Evolutionary conservation across 108 stramenopile genomes (phyloP).

Genomic region (Cyclostephanos tholiformis): DNA sequence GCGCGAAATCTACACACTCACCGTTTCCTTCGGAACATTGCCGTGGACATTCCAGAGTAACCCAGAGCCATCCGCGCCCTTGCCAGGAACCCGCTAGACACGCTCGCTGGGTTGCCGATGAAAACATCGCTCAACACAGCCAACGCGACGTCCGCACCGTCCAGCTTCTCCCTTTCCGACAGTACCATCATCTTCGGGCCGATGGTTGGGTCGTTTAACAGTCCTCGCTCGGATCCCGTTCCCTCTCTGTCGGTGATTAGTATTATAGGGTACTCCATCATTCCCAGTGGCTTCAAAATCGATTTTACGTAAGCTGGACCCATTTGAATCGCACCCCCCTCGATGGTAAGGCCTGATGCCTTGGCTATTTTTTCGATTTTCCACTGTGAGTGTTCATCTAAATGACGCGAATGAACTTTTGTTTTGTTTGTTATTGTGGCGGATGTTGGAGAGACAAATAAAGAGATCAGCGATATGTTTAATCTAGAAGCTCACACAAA

Average conservation of each 20-base stretch:
- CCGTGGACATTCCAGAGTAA: not conserved
- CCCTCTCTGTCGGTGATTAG: slow-evolving; percentile 23
- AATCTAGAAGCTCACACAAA: too few relatives aligned
- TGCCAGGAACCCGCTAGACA: slow-evolving; percentile 20
- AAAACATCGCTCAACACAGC: slow-evolving; percentile 27
- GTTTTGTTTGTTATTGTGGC: not conserved
- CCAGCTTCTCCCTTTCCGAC: not conserved
- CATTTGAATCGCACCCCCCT: slow-evolving; percentile 15
- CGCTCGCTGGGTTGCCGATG: slow-evolving; percentile 30
- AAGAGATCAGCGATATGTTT: too few relatives aligned
- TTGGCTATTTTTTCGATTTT: slow-evolving; percentile 5
- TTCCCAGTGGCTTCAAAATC: slow-evolving; percentile 18
- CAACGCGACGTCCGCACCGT: slow-evolving; percentile 18
- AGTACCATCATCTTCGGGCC: slow-evolving; percentile 22
- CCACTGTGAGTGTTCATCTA: slow-evolving; percentile 1
- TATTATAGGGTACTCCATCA: slow-evolving; percentile 23
- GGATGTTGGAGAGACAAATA: not conserved
- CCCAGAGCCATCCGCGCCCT: slow-evolving; percentile 30
- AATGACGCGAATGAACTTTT: slow-evolving; percentile 18
- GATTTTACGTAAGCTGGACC: slow-evolving; percentile 21
- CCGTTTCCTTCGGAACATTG: slow-evolving; percentile 9
- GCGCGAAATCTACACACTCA: not conserved
- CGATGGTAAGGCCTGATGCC: not conserved
- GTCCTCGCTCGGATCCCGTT: slow-evolving; percentile 4
- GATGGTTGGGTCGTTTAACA: slow-evolving; percentile 26